phyloP scores from a whole-genome alignment of 2,329 filamentous ascomycete genomes.

The Fusarium brevicatenulatum region DNA sequence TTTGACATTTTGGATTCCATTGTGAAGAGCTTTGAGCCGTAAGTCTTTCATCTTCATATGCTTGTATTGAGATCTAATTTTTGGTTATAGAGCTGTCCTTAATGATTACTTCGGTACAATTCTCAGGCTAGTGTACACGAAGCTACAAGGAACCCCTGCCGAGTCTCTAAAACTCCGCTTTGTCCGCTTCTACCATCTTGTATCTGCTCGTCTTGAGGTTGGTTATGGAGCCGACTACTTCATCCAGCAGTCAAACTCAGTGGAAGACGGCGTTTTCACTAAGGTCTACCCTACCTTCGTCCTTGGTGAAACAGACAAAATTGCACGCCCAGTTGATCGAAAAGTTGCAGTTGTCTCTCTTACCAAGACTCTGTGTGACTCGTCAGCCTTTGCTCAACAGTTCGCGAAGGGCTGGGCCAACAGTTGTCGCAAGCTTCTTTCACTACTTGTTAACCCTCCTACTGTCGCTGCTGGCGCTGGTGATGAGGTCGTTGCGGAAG shows the following conservation, averaged over 20 bases:
- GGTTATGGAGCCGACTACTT: constrained; percentile 95
- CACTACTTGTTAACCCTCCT: constrained; percentile 89
- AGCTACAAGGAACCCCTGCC: constrained; percentile 73
- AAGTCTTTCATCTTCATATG: constrained; percentile 51
- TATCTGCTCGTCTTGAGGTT: constrained; percentile 79
- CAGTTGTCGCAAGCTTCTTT: constrained; percentile 89
- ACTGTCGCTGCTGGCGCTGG: constrained; percentile 70
- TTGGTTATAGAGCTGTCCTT: constrained; percentile 63
- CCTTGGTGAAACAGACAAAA: constrained; percentile 87
- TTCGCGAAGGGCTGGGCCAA: constrained; percentile 92
- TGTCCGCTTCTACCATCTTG: constrained; percentile 92
- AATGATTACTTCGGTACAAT: constrained; percentile 83
- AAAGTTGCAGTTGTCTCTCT: constrained; percentile 94
- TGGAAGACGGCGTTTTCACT: constrained; percentile 83
- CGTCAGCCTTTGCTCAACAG: constrained; percentile 80
- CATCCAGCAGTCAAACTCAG: constrained; percentile 81
- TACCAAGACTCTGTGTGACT: constrained; percentile 90
- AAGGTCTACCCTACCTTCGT: constrained; percentile 89
- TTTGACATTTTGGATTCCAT: constrained; percentile 92
- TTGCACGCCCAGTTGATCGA: constrained; percentile 87
- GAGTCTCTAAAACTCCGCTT: constrained; percentile 89
- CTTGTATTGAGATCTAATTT: constrained; percentile 37
- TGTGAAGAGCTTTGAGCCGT: constrained; percentile 77
- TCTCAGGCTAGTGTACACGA: constrained; percentile 82
- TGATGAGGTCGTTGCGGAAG: constrained; percentile 83